Evolutionary conservation across 2,329 filamentous ascomycete genomes (phyloP), one percentile per base, ranked within the genome.

Genomic region (Fusarium goolgardi): DNA sequence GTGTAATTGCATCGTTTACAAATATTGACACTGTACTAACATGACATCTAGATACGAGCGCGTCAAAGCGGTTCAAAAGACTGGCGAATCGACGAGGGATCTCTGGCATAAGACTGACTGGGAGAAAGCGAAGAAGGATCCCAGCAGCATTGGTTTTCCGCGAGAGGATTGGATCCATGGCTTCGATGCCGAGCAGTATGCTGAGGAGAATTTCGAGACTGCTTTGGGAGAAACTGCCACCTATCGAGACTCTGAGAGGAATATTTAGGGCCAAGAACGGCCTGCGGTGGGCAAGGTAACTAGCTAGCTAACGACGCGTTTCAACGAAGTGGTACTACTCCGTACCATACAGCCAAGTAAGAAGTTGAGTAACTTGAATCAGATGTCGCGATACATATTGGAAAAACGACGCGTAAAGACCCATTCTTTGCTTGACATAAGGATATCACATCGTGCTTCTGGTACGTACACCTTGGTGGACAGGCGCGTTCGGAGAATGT

Each of bases 101-200:
- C 29, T 71, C 4, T 72, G 70, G 70, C 70, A 72, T 12, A 72
- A 69, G 23, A 71, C 67, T 2, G 59, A 72, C 27, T 72, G 70
- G 70, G 55, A 32, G 4, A 54, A 58, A 5, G 70, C 71, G 3
- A 69, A 60, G 8, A 23, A 67, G 10, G 50, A 71, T 6, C 70
- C 70, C 0, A 54, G 37, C 2, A 71, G 58, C 2, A 69, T 72
- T 6, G 67, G 58, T 0, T 65, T 72, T 2, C 70, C 70, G 0
- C 54, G 67, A 1, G 70, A 72, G 6, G 70, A 67, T 8, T 72
- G 70, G 70, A 69, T 72, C 6, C 70, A 72, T 18, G 44, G 56
- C 1, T 72, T 72, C 9, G 70, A 72, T n/a, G 55, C 70, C 1
- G 70, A 72, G 15, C 31, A 29, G 4, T 51, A 72, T 37, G 65